phyloP scores from a whole-genome alignment of 352 stramenopile genomes.

The Pythium brachiatum region DNA sequence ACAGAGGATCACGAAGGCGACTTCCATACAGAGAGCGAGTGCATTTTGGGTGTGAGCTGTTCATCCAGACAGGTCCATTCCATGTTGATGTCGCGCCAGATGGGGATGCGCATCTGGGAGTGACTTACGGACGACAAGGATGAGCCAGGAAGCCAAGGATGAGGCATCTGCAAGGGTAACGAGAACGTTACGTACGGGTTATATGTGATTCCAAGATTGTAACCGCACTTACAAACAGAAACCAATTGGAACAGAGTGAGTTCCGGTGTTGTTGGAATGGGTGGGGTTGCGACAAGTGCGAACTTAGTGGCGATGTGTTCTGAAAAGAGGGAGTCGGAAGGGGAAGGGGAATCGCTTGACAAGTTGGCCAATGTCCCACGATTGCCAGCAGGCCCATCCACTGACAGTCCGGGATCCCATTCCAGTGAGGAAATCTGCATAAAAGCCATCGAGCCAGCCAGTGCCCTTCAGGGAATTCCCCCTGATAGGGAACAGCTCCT shows the following conservation, averaged over 20 bases:
- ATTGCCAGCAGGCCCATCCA: not conserved
- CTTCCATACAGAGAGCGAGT: constrained; percentile 4
- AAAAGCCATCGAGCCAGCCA: not conserved
- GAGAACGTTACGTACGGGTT: not conserved
- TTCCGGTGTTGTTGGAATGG: not conserved
- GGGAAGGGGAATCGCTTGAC: not conserved
- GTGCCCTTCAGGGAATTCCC: too few relatives aligned
- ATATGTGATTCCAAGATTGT: too few relatives aligned
- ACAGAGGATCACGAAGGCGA: not conserved
- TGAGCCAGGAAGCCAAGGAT: not conserved
- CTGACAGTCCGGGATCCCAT: constrained; percentile 4
- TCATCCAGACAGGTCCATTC: not conserved
- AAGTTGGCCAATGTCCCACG: not conserved
- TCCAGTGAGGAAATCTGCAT: not conserved
- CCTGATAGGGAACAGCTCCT: too few relatives aligned
- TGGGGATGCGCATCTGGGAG: not conserved
- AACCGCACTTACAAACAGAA: not conserved
- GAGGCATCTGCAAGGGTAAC: not conserved
- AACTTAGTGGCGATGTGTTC: not conserved
- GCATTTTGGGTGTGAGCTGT: not conserved
- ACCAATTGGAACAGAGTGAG: not conserved
- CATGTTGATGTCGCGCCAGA: constrained; percentile 6
- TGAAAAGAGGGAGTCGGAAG: not conserved
- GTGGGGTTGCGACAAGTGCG: not conserved
- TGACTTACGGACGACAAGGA: constrained; percentile 5